Base-by-base conservation (phyloP, 495 filamentous ascomycete species). In the Xylona heveae region DNA sequence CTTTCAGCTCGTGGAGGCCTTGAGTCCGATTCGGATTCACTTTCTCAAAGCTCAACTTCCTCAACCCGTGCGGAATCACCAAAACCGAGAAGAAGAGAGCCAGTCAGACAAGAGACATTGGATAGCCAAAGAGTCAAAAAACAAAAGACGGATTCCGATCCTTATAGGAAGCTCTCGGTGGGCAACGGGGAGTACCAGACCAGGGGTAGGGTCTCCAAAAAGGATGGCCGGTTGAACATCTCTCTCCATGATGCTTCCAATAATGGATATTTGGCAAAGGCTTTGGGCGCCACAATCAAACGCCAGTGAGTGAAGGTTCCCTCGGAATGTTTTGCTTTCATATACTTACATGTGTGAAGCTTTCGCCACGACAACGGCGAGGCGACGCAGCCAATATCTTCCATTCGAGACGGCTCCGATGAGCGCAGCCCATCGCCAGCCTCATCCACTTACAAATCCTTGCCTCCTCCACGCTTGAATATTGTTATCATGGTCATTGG, bases 401-500 rank as follows among this genome's bases (percentile, higher is more conserved):
- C 28, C 28, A 10, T 7, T 7, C 7, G 28, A 2, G 2, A 10
- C 1, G n/a, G 28, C 10, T 28, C 31, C 2, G 12, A n/a, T 19
- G 31, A 33, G 1, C 1, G 10, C 20, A 19, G 10, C 4, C 16
- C 2, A 10, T 10, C 14, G 1, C 28, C 13, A n/a, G 15, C 15
- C 10, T 19, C 31, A 14, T 33, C 9, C 24, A 3, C 31, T 19
- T n/a, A n/a, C n/a, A n/a, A n/a, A 6, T 8, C 20, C 10, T 23
- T 24, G 12, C 39, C 35, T 7, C 46, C 48, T 5, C 67, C 73
- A 4, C 59, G 44, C 19, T 45, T 83, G 14, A 82, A 79, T 44
- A 71, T 83, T 10, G 77, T 81, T 0, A 64, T 83, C 16, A 79
- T 80, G 59, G 76, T 83, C 4, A 77, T 83, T 34, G 77, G 77